Evolutionary conservation across 257 asterid species (phyloP).

Genomic region (Fraxinus quadrangulata): DNA sequence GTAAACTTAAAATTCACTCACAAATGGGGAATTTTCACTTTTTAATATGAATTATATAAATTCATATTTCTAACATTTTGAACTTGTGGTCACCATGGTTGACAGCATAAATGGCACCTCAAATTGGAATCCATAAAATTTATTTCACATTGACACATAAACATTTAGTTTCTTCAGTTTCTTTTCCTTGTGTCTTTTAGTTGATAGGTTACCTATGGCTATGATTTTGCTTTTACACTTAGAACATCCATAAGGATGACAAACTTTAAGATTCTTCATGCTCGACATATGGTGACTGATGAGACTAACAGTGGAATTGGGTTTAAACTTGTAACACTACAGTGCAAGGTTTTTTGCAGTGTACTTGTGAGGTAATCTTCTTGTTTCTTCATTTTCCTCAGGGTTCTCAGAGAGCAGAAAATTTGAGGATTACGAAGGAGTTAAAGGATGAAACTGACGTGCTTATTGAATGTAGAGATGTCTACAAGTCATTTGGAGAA

Average conservation of each 20-base stretch:
- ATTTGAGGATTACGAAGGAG: slow-evolving; percentile 37
- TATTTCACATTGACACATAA: neutral
- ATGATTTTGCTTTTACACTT: slow-evolving; percentile 1
- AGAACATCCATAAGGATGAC: slow-evolving; percentile 7
- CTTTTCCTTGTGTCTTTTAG: neutral
- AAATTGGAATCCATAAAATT: neutral
- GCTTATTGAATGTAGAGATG: slow-evolving; percentile 89
- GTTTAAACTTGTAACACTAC: neutral
- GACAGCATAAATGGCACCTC: neutral
- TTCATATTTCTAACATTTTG: slow-evolving; percentile 6
- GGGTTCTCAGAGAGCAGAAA: slow-evolving; percentile 52
- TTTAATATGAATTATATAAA: no score
- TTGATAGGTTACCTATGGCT: neutral
- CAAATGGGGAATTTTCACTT: no score
- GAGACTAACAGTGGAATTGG: neutral
- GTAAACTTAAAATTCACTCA: no score
- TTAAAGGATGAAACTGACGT: slow-evolving; percentile 65
- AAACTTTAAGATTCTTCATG: neutral
- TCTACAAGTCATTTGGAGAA: slow-evolving; percentile 92
- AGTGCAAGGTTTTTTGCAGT: neutral
- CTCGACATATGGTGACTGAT: neutral
- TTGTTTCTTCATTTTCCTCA: slow-evolving; percentile 26
- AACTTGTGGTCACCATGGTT: neutral
- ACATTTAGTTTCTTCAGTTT: neutral
- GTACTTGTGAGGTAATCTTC: neutral